These are phyloP conservation scores for Arthrobotrys sphaeroides DNA, from an alignment of 2,329 filamentous ascomycete species.

Conservation along the genomic window DNA sequence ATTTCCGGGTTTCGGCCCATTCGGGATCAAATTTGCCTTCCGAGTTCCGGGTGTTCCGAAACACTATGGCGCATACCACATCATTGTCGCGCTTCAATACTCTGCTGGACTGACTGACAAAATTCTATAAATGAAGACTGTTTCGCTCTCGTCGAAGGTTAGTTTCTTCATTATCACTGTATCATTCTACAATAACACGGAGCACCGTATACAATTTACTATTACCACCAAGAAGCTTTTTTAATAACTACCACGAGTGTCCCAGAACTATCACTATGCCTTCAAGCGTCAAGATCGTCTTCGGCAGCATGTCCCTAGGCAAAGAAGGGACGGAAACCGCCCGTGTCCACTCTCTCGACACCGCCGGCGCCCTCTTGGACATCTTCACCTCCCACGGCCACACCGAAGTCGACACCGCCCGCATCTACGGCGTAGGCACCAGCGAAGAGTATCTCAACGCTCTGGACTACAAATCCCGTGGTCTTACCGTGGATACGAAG, in stretches of 20 bases:
- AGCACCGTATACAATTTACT: no score
- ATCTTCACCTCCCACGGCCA: slow-evolving; percentile 28
- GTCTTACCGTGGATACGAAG: slow-evolving; percentile 28
- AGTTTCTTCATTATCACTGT: no score
- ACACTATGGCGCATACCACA: no score
- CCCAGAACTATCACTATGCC: neutral
- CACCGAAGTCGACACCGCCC: slow-evolving; percentile 41
- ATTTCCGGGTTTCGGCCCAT: neutral
- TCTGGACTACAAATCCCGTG: neutral
- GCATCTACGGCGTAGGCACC: slow-evolving; percentile 31
- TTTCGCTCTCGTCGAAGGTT: no score
- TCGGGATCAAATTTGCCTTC: neutral
- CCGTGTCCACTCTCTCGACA: slow-evolving; percentile 20
- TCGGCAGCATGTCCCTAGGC: slow-evolving; percentile 46
- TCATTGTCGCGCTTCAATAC: no score
- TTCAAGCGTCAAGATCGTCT: slow-evolving; percentile 40
- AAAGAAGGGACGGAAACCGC: slow-evolving; percentile 13
- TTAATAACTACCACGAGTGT: no score
- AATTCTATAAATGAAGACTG: no score
- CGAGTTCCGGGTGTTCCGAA: no score
- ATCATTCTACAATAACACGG: no score
- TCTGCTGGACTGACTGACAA: no score
- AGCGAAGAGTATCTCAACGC: slow-evolving; percentile 32
- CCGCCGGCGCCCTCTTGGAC: slow-evolving; percentile 17
- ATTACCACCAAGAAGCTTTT: no score